Percentiles rank a stretch among this genome's conserved stretches.
Evolutionary conservation across 2,329 filamentous ascomycete genomes (phyloP).

Genomic region (Acrocalymma vagum): DNA sequence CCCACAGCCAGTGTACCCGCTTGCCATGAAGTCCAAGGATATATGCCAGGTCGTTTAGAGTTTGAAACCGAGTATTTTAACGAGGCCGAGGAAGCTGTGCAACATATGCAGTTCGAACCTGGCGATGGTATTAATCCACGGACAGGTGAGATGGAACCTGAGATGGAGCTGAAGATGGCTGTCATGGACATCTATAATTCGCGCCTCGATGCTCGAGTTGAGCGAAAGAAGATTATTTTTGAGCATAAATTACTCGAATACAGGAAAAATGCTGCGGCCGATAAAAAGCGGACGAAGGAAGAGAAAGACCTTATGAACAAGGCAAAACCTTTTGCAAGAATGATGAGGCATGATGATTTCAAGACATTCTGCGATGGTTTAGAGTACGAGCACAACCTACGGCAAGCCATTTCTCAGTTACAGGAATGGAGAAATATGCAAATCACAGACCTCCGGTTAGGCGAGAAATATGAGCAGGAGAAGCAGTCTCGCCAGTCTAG

Average conservation of each 20-base stretch:
- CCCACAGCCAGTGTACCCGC: conserved; percentile 94
- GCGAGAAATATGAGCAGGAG: conserved; percentile 92
- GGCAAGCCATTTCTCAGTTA: conserved; percentile 86
- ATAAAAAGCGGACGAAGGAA: conserved; percentile 97
- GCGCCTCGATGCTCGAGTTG: conserved; percentile 86
- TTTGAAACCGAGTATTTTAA: conserved; percentile 99
- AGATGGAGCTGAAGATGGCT: conserved; percentile 96
- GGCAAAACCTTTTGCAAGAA: conserved; percentile 92
- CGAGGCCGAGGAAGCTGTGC: conserved; percentile 96
- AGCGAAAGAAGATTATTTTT: conserved; percentile 95
- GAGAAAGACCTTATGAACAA: conserved; percentile 91
- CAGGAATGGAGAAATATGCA: conserved; percentile 91
- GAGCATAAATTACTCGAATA: conserved; percentile 95
- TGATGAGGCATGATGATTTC: conserved; percentile 96
- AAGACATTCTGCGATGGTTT: conserved; percentile 84
- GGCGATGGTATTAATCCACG: conserved; percentile 88
- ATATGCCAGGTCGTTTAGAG: conserved; percentile 96
- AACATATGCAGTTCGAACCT: conserved; percentile 97
- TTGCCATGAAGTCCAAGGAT: conserved; percentile 97
- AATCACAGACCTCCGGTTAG: conserved; percentile 83
- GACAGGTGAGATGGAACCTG: conserved; percentile 88
- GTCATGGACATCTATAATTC: conserved; percentile 99
- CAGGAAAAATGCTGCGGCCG: conserved; percentile 83
- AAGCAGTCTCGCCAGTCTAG: conserved; percentile 78
- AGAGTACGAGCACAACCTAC: conserved; percentile 88